phyloP scores from a whole-genome alignment of 257 asterid genomes.

The Solanum paucissectum region DNA sequence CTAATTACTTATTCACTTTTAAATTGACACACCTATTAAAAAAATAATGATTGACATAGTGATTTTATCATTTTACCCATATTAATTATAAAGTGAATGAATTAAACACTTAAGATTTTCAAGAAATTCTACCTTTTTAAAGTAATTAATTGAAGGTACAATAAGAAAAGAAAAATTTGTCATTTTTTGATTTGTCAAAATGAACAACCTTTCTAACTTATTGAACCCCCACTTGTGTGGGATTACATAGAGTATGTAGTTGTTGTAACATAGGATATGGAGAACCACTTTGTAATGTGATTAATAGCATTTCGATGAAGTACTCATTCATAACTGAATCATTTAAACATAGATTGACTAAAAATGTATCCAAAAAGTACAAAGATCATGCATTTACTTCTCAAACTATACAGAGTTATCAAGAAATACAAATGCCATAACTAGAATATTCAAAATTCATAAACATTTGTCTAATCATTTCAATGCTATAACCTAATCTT shows the following conservation, averaged over 20 bases:
- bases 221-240: background rate
- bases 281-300: background rate
- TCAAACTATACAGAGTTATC: background rate
- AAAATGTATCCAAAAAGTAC: background rate
- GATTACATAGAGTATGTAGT: background rate
- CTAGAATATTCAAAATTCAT: background rate
- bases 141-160: too few relatives aligned
- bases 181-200: too few relatives aligned
- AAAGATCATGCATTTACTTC: background rate
- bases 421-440: background rate
- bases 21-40: too few relatives aligned
- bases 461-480: background rate
- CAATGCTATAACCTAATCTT: background rate
- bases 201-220: too few relatives aligned
- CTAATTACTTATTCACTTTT: too few relatives aligned
- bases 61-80: too few relatives aligned
- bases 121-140: too few relatives aligned
- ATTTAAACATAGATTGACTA: background rate
- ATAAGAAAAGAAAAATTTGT: too few relatives aligned
- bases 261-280: background rate
- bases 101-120: too few relatives aligned
- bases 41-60: too few relatives aligned
- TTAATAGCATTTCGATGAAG: background rate
- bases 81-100: too few relatives aligned
- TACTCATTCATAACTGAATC: background rate